Percentiles rank a stretch among this genome's conserved stretches.
phyloP scores from a whole-genome alignment of 805 yeast genomes.

The Dipodascopsis uninucleata region DNA sequence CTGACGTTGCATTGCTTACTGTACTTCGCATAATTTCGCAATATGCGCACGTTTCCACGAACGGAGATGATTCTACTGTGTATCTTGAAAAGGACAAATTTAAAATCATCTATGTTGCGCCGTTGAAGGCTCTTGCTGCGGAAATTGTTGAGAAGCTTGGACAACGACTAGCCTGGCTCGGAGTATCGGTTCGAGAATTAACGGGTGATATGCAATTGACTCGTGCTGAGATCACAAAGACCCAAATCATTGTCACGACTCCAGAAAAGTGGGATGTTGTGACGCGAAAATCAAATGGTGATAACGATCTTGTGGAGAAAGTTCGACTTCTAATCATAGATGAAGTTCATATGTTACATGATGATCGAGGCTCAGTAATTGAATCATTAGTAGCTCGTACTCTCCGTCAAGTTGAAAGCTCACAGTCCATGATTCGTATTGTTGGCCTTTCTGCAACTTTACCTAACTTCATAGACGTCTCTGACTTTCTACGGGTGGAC shows the following conservation, averaged over 20 bases:
- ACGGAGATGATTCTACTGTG: too few species aligned
- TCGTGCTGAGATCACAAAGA: slow-evolving; percentile 68
- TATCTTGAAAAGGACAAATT: slow-evolving; percentile 78
- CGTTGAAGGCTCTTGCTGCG: slow-evolving; percentile 90
- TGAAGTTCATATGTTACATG: slow-evolving; percentile 94
- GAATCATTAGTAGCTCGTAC: slow-evolving; percentile 95
- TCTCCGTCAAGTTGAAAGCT: slow-evolving; percentile 86
- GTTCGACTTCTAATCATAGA: slow-evolving; percentile 86
- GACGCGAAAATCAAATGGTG: slow-evolving; percentile 88
- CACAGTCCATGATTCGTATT: slow-evolving; percentile 91
- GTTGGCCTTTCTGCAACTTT: slow-evolving; percentile 91
- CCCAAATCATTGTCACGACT: slow-evolving; percentile 88
- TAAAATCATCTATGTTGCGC: slow-evolving; percentile 90
- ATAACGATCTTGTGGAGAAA: slow-evolving; percentile 75
- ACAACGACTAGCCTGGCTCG: slow-evolving; percentile 74
- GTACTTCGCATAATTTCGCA: slow-evolving; percentile 75
- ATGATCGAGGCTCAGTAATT: slow-evolving; percentile 96
- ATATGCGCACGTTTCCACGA: too few species aligned
- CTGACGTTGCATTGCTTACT: slow-evolving; percentile 83
- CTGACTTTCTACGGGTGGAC: slow-evolving; percentile 86
- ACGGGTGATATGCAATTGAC: slow-evolving; percentile 96
- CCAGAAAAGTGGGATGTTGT: slow-evolving; percentile 99
- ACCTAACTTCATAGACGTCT: slow-evolving; percentile 89
- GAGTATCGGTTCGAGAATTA: slow-evolving; percentile 78
- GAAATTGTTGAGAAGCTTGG: slow-evolving; percentile 91